Conservation (phyloP, 2,329 filamentous ascomycete species). For the Colletotrichum tamarilloi region DNA sequence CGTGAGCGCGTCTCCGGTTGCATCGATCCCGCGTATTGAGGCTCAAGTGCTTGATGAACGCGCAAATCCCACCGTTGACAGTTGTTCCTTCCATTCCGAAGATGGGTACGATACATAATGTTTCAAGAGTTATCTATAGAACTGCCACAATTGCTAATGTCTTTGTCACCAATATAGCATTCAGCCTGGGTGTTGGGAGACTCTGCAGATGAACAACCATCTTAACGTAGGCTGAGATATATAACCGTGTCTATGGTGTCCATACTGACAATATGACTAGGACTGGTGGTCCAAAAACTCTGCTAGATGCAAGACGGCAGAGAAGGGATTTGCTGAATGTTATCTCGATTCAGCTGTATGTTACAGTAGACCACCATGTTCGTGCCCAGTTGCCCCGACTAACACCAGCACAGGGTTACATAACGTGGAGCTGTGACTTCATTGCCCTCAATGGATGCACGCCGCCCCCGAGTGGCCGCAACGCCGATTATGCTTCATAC, state of each 20-base stretch:
- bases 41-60: background rate
- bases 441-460: slow-evolving; percentile 8
- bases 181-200: background rate
- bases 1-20: background rate
- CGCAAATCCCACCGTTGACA: background rate
- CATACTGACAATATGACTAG: background rate
- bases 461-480: slow-evolving; percentile 18
- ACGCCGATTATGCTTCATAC: background rate
- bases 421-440: slow-evolving; percentile 23
- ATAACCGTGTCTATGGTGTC: background rate
- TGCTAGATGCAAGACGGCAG: background rate
- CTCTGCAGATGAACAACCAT: background rate
- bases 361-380: too few species aligned
- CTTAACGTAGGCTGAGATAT: background rate
- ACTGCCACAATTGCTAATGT: background rate
- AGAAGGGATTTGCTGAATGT: slow-evolving; percentile 15
- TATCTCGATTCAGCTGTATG: slow-evolving; percentile 19
- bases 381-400: background rate
- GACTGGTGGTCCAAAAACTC: slow-evolving; percentile 21
- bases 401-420: slow-evolving; percentile 1
- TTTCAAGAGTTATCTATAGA: background rate
- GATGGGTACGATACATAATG: background rate
- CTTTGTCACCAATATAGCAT: background rate
- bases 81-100: background rate
- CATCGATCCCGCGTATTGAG: background rate